phyloP scores from a whole-genome alignment of 768 basidiomycete species.

The Kwoniella shandongensis region DNA sequence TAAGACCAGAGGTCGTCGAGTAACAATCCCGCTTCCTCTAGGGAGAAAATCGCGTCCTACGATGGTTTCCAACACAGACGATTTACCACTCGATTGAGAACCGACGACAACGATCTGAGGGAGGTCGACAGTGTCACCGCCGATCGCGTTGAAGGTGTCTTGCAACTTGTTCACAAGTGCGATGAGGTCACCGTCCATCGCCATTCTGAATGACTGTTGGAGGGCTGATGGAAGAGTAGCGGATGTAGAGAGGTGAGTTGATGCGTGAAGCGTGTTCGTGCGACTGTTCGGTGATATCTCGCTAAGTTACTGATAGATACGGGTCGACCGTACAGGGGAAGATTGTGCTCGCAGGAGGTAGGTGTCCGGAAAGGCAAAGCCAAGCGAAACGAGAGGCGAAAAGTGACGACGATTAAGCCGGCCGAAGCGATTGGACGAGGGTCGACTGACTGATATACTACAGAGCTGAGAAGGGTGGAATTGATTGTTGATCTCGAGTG shows the following conservation, averaged over 20 bases:
- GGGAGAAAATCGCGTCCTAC: conserved; percentile 70
- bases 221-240: neutral
- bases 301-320: too few relatives aligned
- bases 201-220: conserved; percentile 33
- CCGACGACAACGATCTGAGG: conserved; percentile 65
- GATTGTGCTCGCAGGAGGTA: too few relatives aligned
- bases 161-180: conserved; percentile 92
- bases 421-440: too few relatives aligned
- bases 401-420: too few relatives aligned
- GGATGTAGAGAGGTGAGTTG: neutral
- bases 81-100: conserved; percentile 95
- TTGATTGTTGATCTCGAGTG: too few relatives aligned
- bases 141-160: conserved; percentile 54
- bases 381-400: too few relatives aligned
- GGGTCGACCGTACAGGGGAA: too few relatives aligned
- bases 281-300: too few relatives aligned
- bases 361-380: too few relatives aligned
- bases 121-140: conserved; percentile 56
- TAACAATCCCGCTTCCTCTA: conserved; percentile 85
- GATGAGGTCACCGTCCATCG: conserved; percentile 93
- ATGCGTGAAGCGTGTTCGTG: neutral
- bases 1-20: conserved; percentile 88
- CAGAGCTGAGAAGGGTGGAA: too few relatives aligned
- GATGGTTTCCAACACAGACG: conserved; percentile 79
- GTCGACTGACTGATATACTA: too few relatives aligned